Evolutionary conservation across 306 rosid genomes (phyloP), one percentile per base, ranked within the genome.

Genomic region (Cucurbita pepo): DNA sequence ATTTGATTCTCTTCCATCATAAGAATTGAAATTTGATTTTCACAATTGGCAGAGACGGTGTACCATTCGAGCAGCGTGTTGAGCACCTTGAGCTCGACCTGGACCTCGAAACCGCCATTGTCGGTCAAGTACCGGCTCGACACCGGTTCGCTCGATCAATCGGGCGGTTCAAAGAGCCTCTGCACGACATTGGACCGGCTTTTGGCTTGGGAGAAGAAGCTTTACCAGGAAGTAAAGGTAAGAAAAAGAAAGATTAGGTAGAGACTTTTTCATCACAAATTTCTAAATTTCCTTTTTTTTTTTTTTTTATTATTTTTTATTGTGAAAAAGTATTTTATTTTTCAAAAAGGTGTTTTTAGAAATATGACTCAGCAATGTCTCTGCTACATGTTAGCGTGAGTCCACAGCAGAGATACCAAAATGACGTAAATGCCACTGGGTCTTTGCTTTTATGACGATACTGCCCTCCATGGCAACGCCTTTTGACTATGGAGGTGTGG

Each of bases 161-260:
- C 88, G 57, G 91, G 89, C 44, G 89, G 90, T 83, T 75, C 77
- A 0, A 95, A 85, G 85, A 91, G 97, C 76, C 88, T 95, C 25
- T 91, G 99, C 82, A 86, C 92, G 80, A 85, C 95, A 12, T 77
- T 95, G 72, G 99, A 95, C 36, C 84, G 96, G 60, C 97, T 95
- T 40, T 77, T 88, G 83, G 97, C 99, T 21, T 95, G 99, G 99
- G 99, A 95, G 86, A 95, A 95, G 91, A 95, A 95, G 89, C 97
- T 95, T 53, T 91, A 88, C 21, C 81, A 78, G 72, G 99, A 95
- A 74, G 91, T 95, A 55, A 95, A 95, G 99, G 99, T 95, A 79
- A 53, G n/a, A 37, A 47, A 66, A 50, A 47, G 4, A 21, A 16
- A 61, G 43, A 36, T 13, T 34, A 36, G 25, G 8, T 16, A 36